Evolutionary conservation across 495 filamentous ascomycete genomes (phyloP).

Genomic region (Venustampulla echinocandica): DNA sequence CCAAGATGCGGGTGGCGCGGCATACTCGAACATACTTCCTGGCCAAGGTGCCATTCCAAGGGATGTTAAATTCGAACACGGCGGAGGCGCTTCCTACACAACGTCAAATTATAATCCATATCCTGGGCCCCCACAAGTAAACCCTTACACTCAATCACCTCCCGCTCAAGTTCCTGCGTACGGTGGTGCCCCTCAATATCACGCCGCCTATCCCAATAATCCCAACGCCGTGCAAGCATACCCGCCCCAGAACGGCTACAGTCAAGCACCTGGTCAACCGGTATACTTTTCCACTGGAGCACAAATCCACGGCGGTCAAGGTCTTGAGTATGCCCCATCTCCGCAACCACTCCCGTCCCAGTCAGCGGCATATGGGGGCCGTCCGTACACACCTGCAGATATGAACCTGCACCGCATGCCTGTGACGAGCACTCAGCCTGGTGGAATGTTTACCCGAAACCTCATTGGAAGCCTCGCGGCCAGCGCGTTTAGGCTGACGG

Average conservation of each 20-base stretch:
- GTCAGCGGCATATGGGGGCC: conserved; percentile 17
- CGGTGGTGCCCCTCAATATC: background rate
- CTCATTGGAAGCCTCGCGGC: conserved; percentile 89
- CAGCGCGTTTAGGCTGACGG: conserved; percentile 78
- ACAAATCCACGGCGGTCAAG: conserved; percentile 4
- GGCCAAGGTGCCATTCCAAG: background rate
- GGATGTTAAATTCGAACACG: conserved; percentile 3
- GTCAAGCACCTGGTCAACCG: conserved; percentile 1
- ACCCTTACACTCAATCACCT: conserved; percentile 10
- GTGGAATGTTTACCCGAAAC: conserved; percentile 93
- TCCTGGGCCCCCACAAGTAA: conserved; percentile 15
- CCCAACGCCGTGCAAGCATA: conserved; percentile 13
- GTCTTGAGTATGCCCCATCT: conserved; percentile 15
- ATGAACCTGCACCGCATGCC: conserved; percentile 6
- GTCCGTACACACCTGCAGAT: conserved; percentile 7
- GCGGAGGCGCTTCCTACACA: background rate
- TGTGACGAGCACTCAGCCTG: conserved; percentile 37
- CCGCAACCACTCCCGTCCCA: conserved; percentile 33
- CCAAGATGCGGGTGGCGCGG: background rate
- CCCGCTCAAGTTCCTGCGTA: background rate
- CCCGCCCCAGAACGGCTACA: conserved; percentile 17
- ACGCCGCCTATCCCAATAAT: conserved; percentile 7
- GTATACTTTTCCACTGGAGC: conserved; percentile 11
- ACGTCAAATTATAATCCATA: conserved; percentile 15
- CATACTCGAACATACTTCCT: conserved; percentile 11